Percentiles rank a stretch among this genome's conserved stretches.
These are phyloP conservation scores for Trichosporon asahii DNA, from an alignment of 1,284 basidiomycete species.

Conservation along the genomic window DNA sequence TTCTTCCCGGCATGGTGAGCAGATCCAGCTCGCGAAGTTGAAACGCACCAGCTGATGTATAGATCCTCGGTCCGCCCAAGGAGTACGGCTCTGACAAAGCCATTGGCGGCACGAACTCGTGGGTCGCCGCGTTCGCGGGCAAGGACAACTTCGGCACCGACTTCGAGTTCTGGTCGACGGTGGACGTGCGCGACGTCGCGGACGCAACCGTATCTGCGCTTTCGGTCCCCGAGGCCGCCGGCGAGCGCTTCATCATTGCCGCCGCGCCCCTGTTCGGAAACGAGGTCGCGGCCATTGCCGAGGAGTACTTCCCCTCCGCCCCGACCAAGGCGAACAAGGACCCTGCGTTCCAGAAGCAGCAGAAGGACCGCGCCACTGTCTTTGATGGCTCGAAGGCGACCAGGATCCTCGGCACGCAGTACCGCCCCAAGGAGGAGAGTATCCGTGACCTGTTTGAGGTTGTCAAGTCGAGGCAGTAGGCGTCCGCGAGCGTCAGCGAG, in stretches of 20 bases:
- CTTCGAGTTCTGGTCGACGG: slow-evolving; percentile 1
- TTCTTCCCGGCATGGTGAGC: slow-evolving; percentile 16
- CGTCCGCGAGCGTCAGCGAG: no score
- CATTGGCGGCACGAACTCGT: slow-evolving; percentile 5
- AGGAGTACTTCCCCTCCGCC: slow-evolving; percentile 5
- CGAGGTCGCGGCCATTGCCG: slow-evolving; percentile 22
- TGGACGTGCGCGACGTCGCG: slow-evolving; percentile 21
- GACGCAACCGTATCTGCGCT: slow-evolving; percentile 7
- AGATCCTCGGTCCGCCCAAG: slow-evolving; percentile 11
- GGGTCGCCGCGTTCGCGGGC: not conserved
- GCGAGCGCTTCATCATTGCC: slow-evolving; percentile 59
- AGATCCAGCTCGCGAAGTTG: no score
- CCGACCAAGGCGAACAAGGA: slow-evolving; percentile 13
- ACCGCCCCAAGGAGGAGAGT: slow-evolving; percentile 21
- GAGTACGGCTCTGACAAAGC: slow-evolving; percentile 7
- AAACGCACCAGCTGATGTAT: no score
- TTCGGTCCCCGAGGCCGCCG: slow-evolving; percentile 53
- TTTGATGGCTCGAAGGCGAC: slow-evolving; percentile 39
- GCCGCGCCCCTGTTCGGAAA: slow-evolving; percentile 45
- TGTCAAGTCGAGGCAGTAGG: not conserved
- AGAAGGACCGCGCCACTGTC: slow-evolving; percentile 12
- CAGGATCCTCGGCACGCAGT: slow-evolving; percentile 37
- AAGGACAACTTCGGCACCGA: not conserved
- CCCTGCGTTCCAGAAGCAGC: slow-evolving; percentile 11
- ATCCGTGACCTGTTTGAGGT: slow-evolving; percentile 1